A percentile compares a stretch with the other conserved stretches of the same genome.
Evolutionary conservation across 2,329 filamentous ascomycete species (phyloP).

Genomic region (Fusarium subtropicale): DNA sequence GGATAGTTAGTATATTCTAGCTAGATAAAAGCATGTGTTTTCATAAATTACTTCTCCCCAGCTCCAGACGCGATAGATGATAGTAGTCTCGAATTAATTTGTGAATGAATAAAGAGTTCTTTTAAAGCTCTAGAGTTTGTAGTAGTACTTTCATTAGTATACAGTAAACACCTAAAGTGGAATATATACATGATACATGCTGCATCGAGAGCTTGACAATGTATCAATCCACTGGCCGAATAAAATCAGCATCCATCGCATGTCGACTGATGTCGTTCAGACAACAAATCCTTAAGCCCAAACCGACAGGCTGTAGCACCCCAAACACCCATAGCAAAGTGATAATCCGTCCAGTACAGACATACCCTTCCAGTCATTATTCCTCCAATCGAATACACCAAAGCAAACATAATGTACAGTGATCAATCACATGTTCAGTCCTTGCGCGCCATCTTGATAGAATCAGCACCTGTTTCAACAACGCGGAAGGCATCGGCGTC

Average conservation of each 20-base stretch:
- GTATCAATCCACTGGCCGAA: not conserved
- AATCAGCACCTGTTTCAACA: constrained; percentile 77
- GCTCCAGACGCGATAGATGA: not conserved
- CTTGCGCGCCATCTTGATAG: constrained; percentile 58
- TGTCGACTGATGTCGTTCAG: not conserved
- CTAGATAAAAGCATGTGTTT: not conserved
- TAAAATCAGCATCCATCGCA: not conserved
- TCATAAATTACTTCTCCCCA: not conserved
- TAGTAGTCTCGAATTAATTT: not conserved
- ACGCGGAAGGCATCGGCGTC: constrained; percentile 78
- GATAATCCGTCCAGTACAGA: not conserved
- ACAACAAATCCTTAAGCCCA: not conserved
- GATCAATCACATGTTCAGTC: not conserved
- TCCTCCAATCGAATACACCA: not conserved
- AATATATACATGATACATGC: not conserved
- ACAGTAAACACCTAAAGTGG: not conserved
- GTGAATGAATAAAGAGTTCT: not conserved
- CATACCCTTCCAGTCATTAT: not conserved
- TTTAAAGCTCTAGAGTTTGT: not conserved
- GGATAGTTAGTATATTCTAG: not conserved
- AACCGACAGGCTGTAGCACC: not conserved
- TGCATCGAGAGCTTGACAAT: not conserved
- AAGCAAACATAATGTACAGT: not conserved
- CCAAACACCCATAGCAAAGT: constrained; percentile 14
- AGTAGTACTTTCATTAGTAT: not conserved